A percentile compares a stretch with the other conserved stretches of the same genome.
Evolutionary conservation across 2,329 filamentous ascomycete genomes (phyloP).

Genomic region (Ramularia collo-cygni): DNA sequence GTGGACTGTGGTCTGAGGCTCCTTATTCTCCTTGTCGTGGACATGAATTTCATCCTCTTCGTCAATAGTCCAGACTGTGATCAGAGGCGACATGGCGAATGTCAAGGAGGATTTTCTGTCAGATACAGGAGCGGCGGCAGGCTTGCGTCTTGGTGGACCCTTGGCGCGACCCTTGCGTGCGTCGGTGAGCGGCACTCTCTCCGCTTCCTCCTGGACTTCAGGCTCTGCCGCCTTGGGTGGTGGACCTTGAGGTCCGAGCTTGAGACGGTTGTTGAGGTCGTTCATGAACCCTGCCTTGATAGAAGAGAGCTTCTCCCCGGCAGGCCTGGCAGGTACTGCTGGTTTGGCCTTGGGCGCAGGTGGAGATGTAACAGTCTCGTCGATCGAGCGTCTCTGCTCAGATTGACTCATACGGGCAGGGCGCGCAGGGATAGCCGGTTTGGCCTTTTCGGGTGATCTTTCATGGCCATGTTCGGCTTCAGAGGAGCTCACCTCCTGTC

Average conservation of each 20-base stretch:
- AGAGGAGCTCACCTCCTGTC: slow-evolving; percentile 26
- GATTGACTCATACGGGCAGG: slow-evolving; percentile 47
- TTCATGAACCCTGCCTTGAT: slow-evolving; percentile 88
- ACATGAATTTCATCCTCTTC: slow-evolving; percentile 33
- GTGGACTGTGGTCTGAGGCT: slow-evolving; percentile 2
- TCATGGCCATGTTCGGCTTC: slow-evolving; percentile 36
- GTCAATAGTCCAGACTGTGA: slow-evolving; percentile 39
- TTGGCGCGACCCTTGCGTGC: slow-evolving; percentile 84
- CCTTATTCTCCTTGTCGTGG: slow-evolving; percentile 12
- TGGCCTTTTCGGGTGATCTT: slow-evolving; percentile 52
- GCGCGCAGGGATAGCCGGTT: slow-evolving; percentile 56
- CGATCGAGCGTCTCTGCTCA: slow-evolving; percentile 21
- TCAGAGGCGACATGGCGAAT: slow-evolving; percentile 35
- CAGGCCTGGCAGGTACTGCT: slow-evolving; percentile 68
- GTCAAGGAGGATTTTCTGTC: slow-evolving; percentile 40
- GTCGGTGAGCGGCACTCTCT: slow-evolving; percentile 76
- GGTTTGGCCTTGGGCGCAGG: slow-evolving; percentile 66
- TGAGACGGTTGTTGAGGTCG: slow-evolving; percentile 82
- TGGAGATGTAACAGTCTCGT: slow-evolving; percentile 27
- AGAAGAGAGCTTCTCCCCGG: slow-evolving; percentile 80
- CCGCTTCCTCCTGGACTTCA: slow-evolving; percentile 53
- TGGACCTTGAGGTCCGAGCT: slow-evolving; percentile 68
- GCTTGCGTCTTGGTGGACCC: slow-evolving; percentile 72
- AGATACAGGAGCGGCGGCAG: slow-evolving; percentile 42
- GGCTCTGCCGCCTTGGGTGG: slow-evolving; percentile 57